Evolutionary conservation across 116 monocot species (phyloP).

Genomic region (Zostera marina): DNA sequence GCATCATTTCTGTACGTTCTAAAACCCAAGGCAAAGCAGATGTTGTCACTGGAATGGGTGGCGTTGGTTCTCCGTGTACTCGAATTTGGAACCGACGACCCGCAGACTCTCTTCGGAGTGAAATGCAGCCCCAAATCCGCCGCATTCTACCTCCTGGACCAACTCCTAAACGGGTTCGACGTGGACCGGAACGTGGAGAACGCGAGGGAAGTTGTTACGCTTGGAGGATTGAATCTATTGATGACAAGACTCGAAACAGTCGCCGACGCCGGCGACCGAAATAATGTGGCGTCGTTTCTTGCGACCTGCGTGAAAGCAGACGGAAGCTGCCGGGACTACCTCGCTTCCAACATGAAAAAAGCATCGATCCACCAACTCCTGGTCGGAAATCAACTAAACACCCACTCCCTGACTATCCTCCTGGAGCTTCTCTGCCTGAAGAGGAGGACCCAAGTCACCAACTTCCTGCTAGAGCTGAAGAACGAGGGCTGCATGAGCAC

Average conservation of each 20-base stretch:
- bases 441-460: slow-evolving; percentile 43
- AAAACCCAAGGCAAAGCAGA: slow-evolving; percentile 79
- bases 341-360: slow-evolving; percentile 53
- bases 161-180: slow-evolving; percentile 68
- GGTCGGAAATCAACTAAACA: slow-evolving; percentile 42
- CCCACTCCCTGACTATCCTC: slow-evolving; percentile 40
- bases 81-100: slow-evolving; percentile 36
- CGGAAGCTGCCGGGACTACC: slow-evolving; percentile 51
- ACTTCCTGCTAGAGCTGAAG: slow-evolving; percentile 56
- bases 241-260: slow-evolving; percentile 41
- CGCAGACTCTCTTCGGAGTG: slow-evolving; percentile 36
- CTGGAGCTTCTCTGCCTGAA: slow-evolving; percentile 35
- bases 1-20: slow-evolving; percentile 47
- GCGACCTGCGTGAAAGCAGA: slow-evolving; percentile 48
- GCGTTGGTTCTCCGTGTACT: slow-evolving; percentile 41
- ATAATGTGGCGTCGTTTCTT: slow-evolving; percentile 34
- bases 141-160: slow-evolving; percentile 62
- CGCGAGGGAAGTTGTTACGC: slow-evolving; percentile 52
- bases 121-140: slow-evolving; percentile 53
- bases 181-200: slow-evolving; percentile 78
- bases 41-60: slow-evolving; percentile 72
- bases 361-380: slow-evolving; percentile 48
- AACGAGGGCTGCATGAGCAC: slow-evolving; percentile 60
- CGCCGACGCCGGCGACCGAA: slow-evolving; percentile 45
- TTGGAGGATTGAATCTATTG: slow-evolving; percentile 48